Percentiles rank a stretch among this genome's conserved stretches.
Evolutionary conservation across 352 stramenopile genomes (phyloP).

Genomic region (Aphanomyces stellatus): DNA sequence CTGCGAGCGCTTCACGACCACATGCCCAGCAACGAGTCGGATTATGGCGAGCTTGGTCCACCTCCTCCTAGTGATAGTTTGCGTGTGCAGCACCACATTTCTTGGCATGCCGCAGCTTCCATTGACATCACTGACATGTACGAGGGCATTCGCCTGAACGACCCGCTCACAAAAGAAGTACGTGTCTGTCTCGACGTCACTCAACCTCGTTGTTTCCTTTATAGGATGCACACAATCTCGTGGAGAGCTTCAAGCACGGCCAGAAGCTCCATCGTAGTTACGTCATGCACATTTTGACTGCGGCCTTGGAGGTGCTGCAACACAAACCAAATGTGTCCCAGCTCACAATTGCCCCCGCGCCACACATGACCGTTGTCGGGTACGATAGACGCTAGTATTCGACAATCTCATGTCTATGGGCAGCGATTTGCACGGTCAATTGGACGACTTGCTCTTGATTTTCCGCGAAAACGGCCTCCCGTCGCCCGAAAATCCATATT

Average conservation of each 20-base stretch:
- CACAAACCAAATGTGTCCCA: slow-evolving; percentile 55
- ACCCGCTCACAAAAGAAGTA: slow-evolving; percentile 45
- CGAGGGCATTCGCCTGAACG: slow-evolving; percentile 43
- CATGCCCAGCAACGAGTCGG: slow-evolving; percentile 43
- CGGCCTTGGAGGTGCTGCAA: slow-evolving; percentile 42
- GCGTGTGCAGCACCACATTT: slow-evolving; percentile 31
- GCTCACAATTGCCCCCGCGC: slow-evolving; percentile 52
- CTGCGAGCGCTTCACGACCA: slow-evolving; percentile 64
- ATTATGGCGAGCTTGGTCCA: slow-evolving; percentile 1
- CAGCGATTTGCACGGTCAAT: slow-evolving; percentile 71
- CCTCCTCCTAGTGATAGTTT: slow-evolving; percentile 21
- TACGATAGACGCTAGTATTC: too few relatives aligned
- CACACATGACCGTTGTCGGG: slow-evolving; percentile 72
- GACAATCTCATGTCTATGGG: too few relatives aligned
- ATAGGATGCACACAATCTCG: slow-evolving; percentile 50
- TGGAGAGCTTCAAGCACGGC: slow-evolving; percentile 71
- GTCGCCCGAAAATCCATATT: slow-evolving; percentile 62
- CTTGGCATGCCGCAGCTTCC: slow-evolving; percentile 48
- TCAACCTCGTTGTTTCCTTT: neutral
- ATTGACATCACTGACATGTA: slow-evolving; percentile 86
- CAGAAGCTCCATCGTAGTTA: slow-evolving; percentile 69
- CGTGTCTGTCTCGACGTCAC: neutral
- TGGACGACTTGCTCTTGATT: slow-evolving; percentile 79
- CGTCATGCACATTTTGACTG: slow-evolving; percentile 62
- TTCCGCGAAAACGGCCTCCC: slow-evolving; percentile 75